Conservation (phyloP, 2,329 filamentous ascomycete genomes). For the Drechmeria coniospora region DNA sequence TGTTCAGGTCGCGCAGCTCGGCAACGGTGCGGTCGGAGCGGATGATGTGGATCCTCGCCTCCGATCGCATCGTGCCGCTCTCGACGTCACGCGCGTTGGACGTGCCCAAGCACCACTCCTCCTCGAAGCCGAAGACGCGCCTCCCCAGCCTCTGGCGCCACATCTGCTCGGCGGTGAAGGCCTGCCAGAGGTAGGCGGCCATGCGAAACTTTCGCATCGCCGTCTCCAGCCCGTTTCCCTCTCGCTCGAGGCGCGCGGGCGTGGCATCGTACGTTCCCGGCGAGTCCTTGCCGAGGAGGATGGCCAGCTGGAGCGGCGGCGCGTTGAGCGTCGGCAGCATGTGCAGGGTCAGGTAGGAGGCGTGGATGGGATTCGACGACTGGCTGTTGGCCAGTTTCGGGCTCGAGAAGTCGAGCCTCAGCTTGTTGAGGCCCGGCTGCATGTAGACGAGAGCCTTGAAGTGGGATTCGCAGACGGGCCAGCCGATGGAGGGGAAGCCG, state of each 20-base stretch:
- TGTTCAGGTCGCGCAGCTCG: constrained; percentile 64
- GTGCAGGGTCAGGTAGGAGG: constrained; percentile 67
- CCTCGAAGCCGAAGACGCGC: constrained; percentile 78
- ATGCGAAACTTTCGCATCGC: constrained; percentile 86
- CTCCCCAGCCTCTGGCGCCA: constrained; percentile 73
- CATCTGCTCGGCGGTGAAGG: constrained; percentile 96
- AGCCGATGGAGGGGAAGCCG: constrained; percentile 64
- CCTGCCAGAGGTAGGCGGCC: constrained; percentile 93
- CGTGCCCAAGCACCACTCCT: constrained; percentile 82
- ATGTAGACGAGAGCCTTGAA: constrained; percentile 89
- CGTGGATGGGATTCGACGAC: constrained; percentile 54
- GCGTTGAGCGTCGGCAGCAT: constrained; percentile 66
- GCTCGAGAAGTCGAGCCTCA: constrained; percentile 78
- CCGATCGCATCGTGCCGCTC: constrained; percentile 63
- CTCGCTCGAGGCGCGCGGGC: constrained; percentile 57
- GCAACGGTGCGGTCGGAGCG: constrained; percentile 69
- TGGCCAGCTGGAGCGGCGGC: constrained; percentile 78
- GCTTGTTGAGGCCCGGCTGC: constrained; percentile 75
- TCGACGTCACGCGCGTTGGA: constrained; percentile 61
- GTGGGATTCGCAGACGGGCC: constrained; percentile 78
- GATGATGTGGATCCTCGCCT: constrained; percentile 80
- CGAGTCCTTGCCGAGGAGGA: constrained; percentile 79
- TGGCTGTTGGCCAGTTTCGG: constrained; percentile 61
- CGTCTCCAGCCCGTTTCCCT: constrained; percentile 67
- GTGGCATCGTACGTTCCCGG: constrained; percentile 70